A percentile compares a stretch with the other conserved stretches of the same genome.
These are phyloP conservation scores for Priceomyces medius DNA, from an alignment of 805 yeast species.

Conservation along the genomic window DNA sequence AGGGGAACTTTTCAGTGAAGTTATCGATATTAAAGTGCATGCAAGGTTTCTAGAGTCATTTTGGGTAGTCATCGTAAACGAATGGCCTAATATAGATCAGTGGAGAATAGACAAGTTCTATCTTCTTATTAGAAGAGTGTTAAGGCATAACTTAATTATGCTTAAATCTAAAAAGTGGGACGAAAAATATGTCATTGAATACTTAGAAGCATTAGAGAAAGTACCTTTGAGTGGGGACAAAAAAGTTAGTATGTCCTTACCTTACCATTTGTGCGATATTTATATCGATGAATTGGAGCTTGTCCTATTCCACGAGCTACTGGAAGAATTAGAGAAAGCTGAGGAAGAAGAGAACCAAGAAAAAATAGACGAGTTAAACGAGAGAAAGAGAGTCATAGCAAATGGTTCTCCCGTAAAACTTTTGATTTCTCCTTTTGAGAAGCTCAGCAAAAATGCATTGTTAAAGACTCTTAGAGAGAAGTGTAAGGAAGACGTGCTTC, in stretches of 20 bases:
- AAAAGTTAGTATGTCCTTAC: slow-evolving; percentile 68
- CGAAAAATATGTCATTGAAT: slow-evolving; percentile 42
- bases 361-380: slow-evolving; percentile 16
- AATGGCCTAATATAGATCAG: slow-evolving; percentile 84
- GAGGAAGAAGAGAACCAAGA: slow-evolving; percentile 31
- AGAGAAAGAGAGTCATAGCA: slow-evolving; percentile 32
- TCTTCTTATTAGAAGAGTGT: slow-evolving; percentile 72
- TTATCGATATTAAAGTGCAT: slow-evolving; percentile 44
- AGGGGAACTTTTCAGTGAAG: slow-evolving; percentile 53
- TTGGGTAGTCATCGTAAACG: slow-evolving; percentile 74
- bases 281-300: slow-evolving; percentile 80
- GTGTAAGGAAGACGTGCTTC: slow-evolving; percentile 63
- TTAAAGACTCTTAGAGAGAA: slow-evolving; percentile 66
- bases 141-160: slow-evolving; percentile 62
- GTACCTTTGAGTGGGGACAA: slow-evolving; percentile 58
- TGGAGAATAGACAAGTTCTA: slow-evolving; percentile 87
- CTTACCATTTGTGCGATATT: slow-evolving; percentile 83
- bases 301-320: slow-evolving; percentile 52
- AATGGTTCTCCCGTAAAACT: slow-evolving; percentile 50
- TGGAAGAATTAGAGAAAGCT: slow-evolving; percentile 38
- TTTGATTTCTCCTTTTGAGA: slow-evolving; percentile 61
- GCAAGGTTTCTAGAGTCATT: slow-evolving; percentile 64
- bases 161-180: slow-evolving; percentile 58
- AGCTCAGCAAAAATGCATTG: slow-evolving; percentile 46
- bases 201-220: slow-evolving; percentile 40